Evolutionary conservation across 2,329 filamentous ascomycete species (phyloP), one percentile per base, ranked within the genome.

Genomic region (Monilinia fructicola): DNA sequence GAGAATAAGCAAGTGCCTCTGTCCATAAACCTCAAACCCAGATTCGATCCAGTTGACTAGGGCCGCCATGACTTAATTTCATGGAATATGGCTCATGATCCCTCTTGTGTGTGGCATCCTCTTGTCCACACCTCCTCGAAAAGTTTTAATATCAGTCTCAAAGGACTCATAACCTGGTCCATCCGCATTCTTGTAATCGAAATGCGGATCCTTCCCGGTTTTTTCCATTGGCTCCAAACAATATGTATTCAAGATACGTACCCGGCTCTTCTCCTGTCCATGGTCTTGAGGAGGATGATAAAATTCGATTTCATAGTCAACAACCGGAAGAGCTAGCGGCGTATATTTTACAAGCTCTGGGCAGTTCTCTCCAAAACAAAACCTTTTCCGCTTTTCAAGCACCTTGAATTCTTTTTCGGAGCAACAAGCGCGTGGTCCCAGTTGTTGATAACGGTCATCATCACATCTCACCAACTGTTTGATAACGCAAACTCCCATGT

Each of bases 281-380:
- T 28, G 35, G 26, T 23, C 21, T 23, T 2, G 18, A 7, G 11
- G 26, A 31, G 6, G 6, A n/a, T 35, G 11, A 35, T 54, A 35
- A 38, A 35, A 46, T 7, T 5, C 12, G 11, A 11, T 4, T 7
- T 2, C 12, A 5, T 38, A 60, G 2, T 48, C 1, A 26, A 60
- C 9, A 18, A 23, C 4, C 1, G 44, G 58, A 4, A 59, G 11
- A 7, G 4, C n/a, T 12, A 0, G 23, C n/a, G 21, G 21, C 28
- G 10, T 23, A 4, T 18, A 14, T 3, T 12, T 40, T 26, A 11
- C 12, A 38, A 48, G 21, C 6, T n/a, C 44, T 12, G 28, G 56
- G 23, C 56, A 60, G 16, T 50, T 50, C 31, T 60, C 58, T n/a
- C 58, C 58, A 50, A 60, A 2, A 21, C 58, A 50, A 38, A 21